Evolutionary conservation across 2,329 filamentous ascomycete species (phyloP).

Genomic region (Basipetospora chlamydospora): DNA sequence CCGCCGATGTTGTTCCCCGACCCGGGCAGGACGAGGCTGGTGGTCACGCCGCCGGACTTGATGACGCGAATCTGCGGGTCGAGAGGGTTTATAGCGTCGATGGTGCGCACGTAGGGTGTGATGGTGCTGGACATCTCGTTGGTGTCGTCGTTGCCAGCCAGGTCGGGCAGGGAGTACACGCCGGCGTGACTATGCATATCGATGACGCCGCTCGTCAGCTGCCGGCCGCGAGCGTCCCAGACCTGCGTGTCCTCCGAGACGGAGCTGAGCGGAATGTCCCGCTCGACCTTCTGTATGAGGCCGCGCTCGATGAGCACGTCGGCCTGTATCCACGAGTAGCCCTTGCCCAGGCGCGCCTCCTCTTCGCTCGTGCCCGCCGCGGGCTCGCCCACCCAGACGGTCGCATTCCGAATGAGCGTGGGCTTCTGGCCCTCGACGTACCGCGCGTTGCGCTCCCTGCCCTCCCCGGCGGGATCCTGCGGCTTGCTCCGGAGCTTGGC

Average conservation of each 20-base stretch:
- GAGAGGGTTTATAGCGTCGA: slow-evolving; percentile 48
- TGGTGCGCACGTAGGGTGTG: slow-evolving; percentile 52
- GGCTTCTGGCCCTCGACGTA: slow-evolving; percentile 43
- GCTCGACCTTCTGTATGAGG: slow-evolving; percentile 40
- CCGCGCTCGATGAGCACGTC: slow-evolving; percentile 48
- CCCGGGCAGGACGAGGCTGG: slow-evolving; percentile 50
- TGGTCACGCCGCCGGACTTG: slow-evolving; percentile 60
- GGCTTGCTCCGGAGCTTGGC: slow-evolving; percentile 38
- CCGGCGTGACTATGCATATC: slow-evolving; percentile 60
- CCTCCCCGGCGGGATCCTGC: slow-evolving; percentile 37
- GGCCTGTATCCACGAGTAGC: slow-evolving; percentile 43
- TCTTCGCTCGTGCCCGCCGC: slow-evolving; percentile 31
- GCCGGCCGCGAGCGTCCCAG: slow-evolving; percentile 44
- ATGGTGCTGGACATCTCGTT: slow-evolving; percentile 52
- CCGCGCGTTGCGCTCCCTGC: slow-evolving; percentile 45
- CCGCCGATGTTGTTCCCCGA: slow-evolving; percentile 62
- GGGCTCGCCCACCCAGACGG: slow-evolving; percentile 52
- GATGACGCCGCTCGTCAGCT: slow-evolving; percentile 51
- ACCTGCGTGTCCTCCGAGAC: slow-evolving; percentile 33
- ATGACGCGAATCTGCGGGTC: slow-evolving; percentile 54
- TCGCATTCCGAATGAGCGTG: slow-evolving; percentile 51
- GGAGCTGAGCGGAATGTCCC: slow-evolving; percentile 23
- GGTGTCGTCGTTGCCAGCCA: slow-evolving; percentile 39
- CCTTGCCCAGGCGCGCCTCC: slow-evolving; percentile 41
- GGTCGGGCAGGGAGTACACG: slow-evolving; percentile 39